Base-by-base conservation (phyloP, 2,329 filamentous ascomycete species). In the Ceratocystis eucalypticola region DNA sequence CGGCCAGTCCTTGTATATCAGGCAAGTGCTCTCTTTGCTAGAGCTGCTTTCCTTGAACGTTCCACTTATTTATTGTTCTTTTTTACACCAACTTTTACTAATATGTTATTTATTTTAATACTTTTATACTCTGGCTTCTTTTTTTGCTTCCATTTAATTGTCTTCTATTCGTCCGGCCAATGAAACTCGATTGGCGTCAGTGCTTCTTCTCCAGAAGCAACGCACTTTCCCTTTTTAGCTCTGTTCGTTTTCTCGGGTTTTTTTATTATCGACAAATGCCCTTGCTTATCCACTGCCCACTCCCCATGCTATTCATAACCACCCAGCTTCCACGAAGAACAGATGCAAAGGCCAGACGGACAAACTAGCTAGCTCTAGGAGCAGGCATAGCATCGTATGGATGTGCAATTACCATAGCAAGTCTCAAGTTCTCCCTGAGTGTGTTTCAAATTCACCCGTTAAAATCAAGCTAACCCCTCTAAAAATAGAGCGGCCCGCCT, bases 141-240 rank as follows among this genome's bases (percentile, higher is more conserved):
- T 53, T 20, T 50, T 22, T 22, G 48, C 48, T 50, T 50, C 22
- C 12, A 22, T 50, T 50, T 50, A 10, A 20, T 20, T 5, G 48
- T 22, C 20, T 50, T 22, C 7, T 10, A 12, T 41, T 41, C 37
- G 37, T 41, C 37, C 48, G 53, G 8, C 53, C 53, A 57, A 57
- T 57, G 53, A 57, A 57, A 57, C 53, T 28, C 25, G 2, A 33
- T 30, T 28, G 30, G 53, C 25, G 53, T 57, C 53, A 57, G 12
- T 57, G 53, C 53, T 57, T 33, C 53, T 57, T 7, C 37, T 41
- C 37, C 37, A 41, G 10, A 12, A 41, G 10, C 48, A 33, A 17
- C 8, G 53, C 28, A 57, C 53, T 33, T 57, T 57, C 53, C 53
- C 20, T 15, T 57, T 57, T 57, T 57, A 57, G 53, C 53, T 57